These are phyloP conservation scores for Lagerstroemia speciosa DNA, from an alignment of 345 rosid genomes.

Conservation along the genomic window DNA sequence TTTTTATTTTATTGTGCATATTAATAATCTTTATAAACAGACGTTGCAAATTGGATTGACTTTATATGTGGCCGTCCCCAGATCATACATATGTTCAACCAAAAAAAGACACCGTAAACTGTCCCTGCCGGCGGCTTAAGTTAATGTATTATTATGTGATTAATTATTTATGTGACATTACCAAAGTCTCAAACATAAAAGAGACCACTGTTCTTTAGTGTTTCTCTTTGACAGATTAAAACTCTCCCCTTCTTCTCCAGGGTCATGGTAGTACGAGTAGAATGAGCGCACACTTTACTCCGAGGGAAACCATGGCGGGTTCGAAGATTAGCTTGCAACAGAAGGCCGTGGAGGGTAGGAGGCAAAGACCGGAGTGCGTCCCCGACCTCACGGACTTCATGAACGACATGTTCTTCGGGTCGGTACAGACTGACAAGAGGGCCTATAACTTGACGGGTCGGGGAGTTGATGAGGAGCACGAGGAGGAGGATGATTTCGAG, in stretches of 20 bases:
- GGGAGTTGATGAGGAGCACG: conserved; percentile 4
- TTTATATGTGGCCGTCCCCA: no score
- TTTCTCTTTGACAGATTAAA: neutral
- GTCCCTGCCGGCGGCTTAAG: no score
- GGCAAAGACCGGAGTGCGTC: conserved; percentile 11
- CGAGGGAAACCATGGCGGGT: conserved; percentile 14
- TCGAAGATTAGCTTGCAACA: conserved; percentile 17
- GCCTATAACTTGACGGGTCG: conserved; percentile 38
- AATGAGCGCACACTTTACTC: conserved; percentile 15
- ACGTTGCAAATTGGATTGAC: no score
- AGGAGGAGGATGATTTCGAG: conserved; percentile 32
- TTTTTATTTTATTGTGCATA: no score
- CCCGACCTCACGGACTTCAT: conserved; percentile 65
- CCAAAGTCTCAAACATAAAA: conserved; percentile 9
- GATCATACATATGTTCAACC: no score
- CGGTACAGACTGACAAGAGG: conserved; percentile 24
- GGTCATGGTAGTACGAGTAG: conserved; percentile 14
- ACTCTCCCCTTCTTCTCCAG: neutral
- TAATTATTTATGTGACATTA: conserved; percentile 2
- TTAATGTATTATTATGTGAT: no score
- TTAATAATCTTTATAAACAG: no score
- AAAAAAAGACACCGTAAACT: no score
- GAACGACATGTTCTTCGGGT: conserved; percentile 61
- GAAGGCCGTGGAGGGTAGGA: conserved; percentile 18
- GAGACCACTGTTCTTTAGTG: neutral